Base-by-base conservation (phyloP, 2,329 filamentous ascomycete genomes). In the Ophiostoma perfectum region DNA sequence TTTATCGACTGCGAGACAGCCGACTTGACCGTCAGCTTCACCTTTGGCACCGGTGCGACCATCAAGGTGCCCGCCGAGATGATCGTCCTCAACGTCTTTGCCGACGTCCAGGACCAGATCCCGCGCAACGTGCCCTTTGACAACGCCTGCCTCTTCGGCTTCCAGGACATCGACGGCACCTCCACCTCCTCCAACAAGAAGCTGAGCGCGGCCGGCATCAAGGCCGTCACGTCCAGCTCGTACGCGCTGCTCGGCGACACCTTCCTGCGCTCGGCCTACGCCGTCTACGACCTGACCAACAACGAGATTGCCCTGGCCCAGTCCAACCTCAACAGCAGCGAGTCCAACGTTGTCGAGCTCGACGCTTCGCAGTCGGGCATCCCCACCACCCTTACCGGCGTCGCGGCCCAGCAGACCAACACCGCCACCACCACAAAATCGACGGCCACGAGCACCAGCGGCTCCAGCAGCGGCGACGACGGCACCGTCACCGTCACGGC, bases 231-330 rank as follows among this genome's bases (percentile, higher is more conserved):
- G 16, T 49, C 66, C 36, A 64, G 55, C 64, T 36, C 63, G 12
- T 69, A 74, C 47, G 73, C 74, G 39, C 76, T 83, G 14, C 78
- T 83, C 2, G 81, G 81, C 62, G 81, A 82, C 72, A 81, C 79
- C 4, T 82, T 83, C 71, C 73, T 83, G 65, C 78, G 81, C 16
- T 79, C 78, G 41, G 80, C 81, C 11, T 86, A 86, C 73, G 82
- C 84, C 66, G 83, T 85, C 67, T 86, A 85, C 74, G 83, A 86
- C 72, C 74, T 85, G 58, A 77, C 77, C 67, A 81, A 84, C 75
- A 74, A 81, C 72, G 76, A 83, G 76, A 77, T 87, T 67, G 83
- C 77, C 69, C 73, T 86, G 4, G 83, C 83, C 12, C 83, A 83
- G 76, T 79, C 85, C 65, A 84, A 83, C 71, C 74, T 83, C 67